These are phyloP conservation scores for Ilyonectria sp. DNA, from an alignment of 2,329 filamentous ascomycete genomes.

Conservation along the genomic window DNA sequence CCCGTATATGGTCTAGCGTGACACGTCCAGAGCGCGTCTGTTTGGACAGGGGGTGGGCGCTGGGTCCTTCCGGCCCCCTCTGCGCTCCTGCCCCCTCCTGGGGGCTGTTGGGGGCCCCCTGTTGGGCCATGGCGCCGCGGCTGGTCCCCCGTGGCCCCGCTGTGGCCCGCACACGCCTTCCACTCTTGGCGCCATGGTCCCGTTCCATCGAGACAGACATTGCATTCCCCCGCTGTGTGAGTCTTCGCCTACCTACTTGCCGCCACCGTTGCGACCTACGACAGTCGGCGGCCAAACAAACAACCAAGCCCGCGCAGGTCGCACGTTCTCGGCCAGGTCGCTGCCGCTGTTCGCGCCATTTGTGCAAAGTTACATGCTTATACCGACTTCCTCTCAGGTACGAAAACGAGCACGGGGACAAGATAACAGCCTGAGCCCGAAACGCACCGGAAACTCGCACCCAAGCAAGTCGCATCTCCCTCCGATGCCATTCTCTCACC, in stretches of 20 bases:
- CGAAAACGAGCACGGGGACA: conserved; percentile 12
- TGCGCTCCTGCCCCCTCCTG: conserved; percentile 23
- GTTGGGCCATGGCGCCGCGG: conserved; percentile 43
- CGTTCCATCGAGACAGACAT: conserved; percentile 40
- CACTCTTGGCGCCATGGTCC: conserved; percentile 35
- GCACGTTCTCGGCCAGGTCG: neutral
- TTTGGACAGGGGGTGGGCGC: conserved; percentile 41
- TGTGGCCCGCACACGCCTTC: conserved; percentile 35
- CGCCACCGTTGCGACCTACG: neutral
- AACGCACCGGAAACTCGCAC: conserved; percentile 12
- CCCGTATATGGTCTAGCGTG: conserved; percentile 47
- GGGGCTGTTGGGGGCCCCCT: conserved; percentile 26
- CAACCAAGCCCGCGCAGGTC: conserved; percentile 2
- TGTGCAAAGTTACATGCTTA: neutral
- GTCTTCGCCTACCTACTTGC: conserved; percentile 19
- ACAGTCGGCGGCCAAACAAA: neutral
- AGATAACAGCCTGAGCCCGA: conserved; percentile 11
- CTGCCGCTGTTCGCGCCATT: conserved; percentile 1
- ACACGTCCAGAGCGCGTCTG: conserved; percentile 54
- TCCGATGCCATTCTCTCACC: neutral
- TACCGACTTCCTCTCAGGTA: conserved; percentile 10
- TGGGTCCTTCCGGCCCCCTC: conserved; percentile 36
- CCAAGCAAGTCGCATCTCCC: conserved; percentile 2
- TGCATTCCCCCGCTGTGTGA: conserved; percentile 41
- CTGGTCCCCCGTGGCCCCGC: conserved; percentile 38